These are phyloP conservation scores for Acacia crassicarpa DNA, from an alignment of 306 rosid species.

Conservation along the genomic window DNA sequence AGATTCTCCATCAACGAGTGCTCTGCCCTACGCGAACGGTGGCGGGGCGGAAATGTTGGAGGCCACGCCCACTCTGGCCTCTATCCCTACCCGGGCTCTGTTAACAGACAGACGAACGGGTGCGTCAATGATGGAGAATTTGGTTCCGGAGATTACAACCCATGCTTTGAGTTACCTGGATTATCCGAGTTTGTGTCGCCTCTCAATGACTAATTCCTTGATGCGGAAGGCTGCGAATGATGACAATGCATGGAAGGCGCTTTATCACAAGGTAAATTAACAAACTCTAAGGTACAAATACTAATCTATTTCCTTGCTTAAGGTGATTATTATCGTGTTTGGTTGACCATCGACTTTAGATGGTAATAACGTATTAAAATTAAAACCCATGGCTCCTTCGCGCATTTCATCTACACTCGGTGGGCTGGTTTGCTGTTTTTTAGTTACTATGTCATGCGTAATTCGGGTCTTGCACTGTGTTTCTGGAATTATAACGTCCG, in stretches of 20 bases:
- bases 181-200: slow-evolving; percentile 87
- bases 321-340: neutral
- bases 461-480: neutral
- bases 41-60: slow-evolving; percentile 50
- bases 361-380: neutral
- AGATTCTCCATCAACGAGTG: slow-evolving; percentile 33
- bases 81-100: slow-evolving; percentile 23
- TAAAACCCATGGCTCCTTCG: neutral
- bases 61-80: slow-evolving; percentile 18
- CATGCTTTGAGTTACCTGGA: slow-evolving; percentile 99
- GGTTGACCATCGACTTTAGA: neutral
- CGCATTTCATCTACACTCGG: neutral
- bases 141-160: slow-evolving; percentile 97
- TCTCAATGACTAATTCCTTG: slow-evolving; percentile 92
- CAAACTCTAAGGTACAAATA: neutral
- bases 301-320: neutral
- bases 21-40: slow-evolving; percentile 68
- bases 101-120: slow-evolving; percentile 62
- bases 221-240: slow-evolving; percentile 98
- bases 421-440: neutral
- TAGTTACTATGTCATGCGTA: neutral
- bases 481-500: neutral
- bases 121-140: slow-evolving; percentile 98
- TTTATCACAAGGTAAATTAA: slow-evolving; percentile 83
- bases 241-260: slow-evolving; percentile 97